Percentiles rank a stretch among this genome's conserved stretches.
Conservation (phyloP, 768 basidiomycete genomes). For the Trametes gibbosa region DNA sequence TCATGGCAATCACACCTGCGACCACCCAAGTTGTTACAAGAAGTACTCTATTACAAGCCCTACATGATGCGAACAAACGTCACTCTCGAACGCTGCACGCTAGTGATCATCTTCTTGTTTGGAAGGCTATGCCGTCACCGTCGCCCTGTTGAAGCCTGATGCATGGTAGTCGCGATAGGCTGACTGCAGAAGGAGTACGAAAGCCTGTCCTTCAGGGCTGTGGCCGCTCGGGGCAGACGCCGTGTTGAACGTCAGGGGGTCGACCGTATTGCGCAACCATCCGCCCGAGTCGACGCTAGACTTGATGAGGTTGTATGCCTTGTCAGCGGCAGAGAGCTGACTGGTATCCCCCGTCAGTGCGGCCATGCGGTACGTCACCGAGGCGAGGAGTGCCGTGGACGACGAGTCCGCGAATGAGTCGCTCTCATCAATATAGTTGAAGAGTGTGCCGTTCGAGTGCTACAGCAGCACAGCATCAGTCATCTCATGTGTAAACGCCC, state of each 20-base stretch:
- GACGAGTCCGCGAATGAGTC: constrained; percentile 54
- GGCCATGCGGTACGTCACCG: constrained; percentile 55
- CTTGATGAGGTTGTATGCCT: constrained; percentile 37
- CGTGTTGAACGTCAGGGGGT: constrained; percentile 49
- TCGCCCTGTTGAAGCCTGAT: no score
- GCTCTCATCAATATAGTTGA: constrained; percentile 50
- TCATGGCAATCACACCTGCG: no score
- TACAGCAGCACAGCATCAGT: constrained; percentile 18
- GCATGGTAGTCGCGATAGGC: constrained; percentile 33
- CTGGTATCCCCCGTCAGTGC: constrained; percentile 36
- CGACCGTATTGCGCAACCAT: constrained; percentile 45
- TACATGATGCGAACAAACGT: no score
- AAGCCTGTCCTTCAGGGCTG: constrained; percentile 61
- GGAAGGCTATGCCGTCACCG: background rate
- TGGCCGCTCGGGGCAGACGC: constrained; percentile 34
- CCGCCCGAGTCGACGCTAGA: constrained; percentile 38
- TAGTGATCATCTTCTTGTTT: background rate
- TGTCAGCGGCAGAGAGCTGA: constrained; percentile 40
- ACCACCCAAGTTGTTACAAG: no score
- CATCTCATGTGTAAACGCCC: background rate
- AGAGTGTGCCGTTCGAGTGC: constrained; percentile 44
- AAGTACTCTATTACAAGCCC: no score
- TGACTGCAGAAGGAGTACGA: constrained; percentile 52
- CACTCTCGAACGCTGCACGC: no score
- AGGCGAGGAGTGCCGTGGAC: constrained; percentile 55